phyloP scores from a whole-genome alignment of 768 basidiomycete species.

The Phaffia australis region DNA sequence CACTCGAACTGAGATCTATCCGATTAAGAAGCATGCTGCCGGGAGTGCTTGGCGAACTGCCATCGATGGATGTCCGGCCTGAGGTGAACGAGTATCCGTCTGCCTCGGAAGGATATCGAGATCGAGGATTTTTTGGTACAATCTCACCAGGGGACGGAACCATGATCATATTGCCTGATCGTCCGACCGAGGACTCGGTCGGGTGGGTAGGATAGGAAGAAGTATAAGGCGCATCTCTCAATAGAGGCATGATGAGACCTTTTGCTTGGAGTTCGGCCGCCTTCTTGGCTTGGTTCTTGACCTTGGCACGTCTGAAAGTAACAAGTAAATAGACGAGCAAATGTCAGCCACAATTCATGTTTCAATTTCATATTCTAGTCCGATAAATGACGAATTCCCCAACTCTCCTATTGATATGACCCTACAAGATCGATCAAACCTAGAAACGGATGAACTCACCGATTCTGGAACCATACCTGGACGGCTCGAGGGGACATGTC shows the following conservation, averaged over 20 bases:
- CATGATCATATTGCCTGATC: too few species aligned
- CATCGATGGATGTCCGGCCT: background rate
- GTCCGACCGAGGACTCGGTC: too few species aligned
- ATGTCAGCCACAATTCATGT: slow-evolving; percentile 15
- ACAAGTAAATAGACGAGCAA: slow-evolving; percentile 6
- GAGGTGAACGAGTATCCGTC: background rate
- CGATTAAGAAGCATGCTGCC: background rate
- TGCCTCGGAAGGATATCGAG: background rate
- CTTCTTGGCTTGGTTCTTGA: slow-evolving; percentile 57
- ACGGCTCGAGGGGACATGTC: slow-evolving; percentile 91
- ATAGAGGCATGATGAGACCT: too few species aligned
- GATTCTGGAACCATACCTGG: slow-evolving; percentile 84
- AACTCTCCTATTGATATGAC: background rate
- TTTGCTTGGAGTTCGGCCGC: slow-evolving; percentile 19
- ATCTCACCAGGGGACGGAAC: background rate
- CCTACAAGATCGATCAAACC: background rate
- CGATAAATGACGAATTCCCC: background rate
- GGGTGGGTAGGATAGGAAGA: background rate
- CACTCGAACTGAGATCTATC: too few species aligned
- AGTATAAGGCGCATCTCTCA: background rate
- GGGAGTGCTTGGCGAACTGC: background rate
- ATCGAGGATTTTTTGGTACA: background rate
- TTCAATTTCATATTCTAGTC: background rate
- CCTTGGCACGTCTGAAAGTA: slow-evolving; percentile 60
- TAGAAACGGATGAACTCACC: slow-evolving; percentile 42